Conservation (phyloP, 257 asterid genomes). For the Petrea volubilis region DNA sequence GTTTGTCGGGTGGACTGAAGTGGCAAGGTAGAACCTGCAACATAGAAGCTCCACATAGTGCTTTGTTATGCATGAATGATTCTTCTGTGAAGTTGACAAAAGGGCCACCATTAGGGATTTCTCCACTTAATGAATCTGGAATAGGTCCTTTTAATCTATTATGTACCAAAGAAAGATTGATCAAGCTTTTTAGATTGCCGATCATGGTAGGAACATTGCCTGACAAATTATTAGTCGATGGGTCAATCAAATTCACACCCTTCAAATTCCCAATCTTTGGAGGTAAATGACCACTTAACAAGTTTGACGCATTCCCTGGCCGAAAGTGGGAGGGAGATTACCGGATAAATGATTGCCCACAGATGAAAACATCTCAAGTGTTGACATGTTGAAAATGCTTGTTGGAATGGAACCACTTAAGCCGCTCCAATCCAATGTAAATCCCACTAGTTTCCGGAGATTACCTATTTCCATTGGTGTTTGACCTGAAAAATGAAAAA, state of each 20-base stretch:
- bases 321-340: constrained; percentile 26
- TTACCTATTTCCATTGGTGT: constrained; percentile 38
- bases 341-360: constrained; percentile 13
- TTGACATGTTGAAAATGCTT: constrained; percentile 37
- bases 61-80: constrained; percentile 13
- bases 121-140: constrained; percentile 13
- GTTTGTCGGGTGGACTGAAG: not conserved
- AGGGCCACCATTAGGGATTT: constrained; percentile 23
- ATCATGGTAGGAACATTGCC: not conserved
- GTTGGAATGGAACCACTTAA: constrained; percentile 28
- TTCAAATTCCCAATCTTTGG: constrained; percentile 13
- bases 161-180: not conserved
- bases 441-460: constrained; percentile 24
- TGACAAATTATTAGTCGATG: constrained; percentile 7
- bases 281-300: constrained; percentile 5
- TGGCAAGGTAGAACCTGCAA: constrained; percentile 11
- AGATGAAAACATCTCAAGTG: constrained; percentile 7
- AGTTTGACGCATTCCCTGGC: constrained; percentile 15
- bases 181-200: constrained; percentile 4
- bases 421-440: not conserved
- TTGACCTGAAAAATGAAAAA: constrained; percentile 16
- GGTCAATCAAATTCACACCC: constrained; percentile 3
- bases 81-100: constrained; percentile 9
- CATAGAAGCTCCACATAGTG: constrained; percentile 16
- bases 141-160: constrained; percentile 14